A percentile compares a stretch with the other conserved stretches of the same genome.
Conservation (phyloP, 2,329 filamentous ascomycete genomes). For the Ceratocystis albifundus region DNA sequence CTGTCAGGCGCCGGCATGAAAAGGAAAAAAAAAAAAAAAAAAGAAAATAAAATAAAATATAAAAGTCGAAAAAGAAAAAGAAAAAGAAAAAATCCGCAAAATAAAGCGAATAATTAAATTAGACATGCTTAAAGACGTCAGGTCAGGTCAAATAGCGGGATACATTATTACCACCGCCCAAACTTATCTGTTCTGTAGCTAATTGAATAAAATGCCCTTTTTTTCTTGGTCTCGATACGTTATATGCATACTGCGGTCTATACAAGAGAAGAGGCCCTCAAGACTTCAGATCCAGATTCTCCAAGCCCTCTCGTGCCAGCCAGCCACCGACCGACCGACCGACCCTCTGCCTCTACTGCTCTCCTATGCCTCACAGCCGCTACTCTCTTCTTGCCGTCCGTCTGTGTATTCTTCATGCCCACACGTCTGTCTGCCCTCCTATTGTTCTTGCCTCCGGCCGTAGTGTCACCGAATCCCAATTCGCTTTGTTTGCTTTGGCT, state of each 20-base stretch:
- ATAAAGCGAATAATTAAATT: background rate
- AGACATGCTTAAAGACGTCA: background rate
- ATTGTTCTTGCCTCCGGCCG: background rate
- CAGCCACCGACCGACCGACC: too few species aligned
- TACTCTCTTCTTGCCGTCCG: background rate
- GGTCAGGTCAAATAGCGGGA: too few species aligned
- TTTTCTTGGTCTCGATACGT: too few species aligned
- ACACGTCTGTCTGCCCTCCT: background rate
- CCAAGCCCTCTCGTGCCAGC: too few species aligned
- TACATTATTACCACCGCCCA: too few species aligned
- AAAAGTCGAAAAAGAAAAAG: too few species aligned
- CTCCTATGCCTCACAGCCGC: background rate
- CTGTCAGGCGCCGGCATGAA: background rate
- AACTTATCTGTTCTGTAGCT: too few species aligned
- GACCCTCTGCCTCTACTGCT: too few species aligned
- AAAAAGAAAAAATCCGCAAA: background rate
- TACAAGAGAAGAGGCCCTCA: too few species aligned
- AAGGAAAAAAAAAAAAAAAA: background rate
- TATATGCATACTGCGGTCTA: too few species aligned
- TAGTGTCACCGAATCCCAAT: background rate
- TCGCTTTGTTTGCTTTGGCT: background rate
- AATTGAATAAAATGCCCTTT: too few species aligned
- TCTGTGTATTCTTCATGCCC: background rate
- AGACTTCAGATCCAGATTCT: too few species aligned
- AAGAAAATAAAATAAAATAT: background rate